phyloP scores from a whole-genome alignment of 129 eudicot genomes.

The Lonicera japonica region DNA sequence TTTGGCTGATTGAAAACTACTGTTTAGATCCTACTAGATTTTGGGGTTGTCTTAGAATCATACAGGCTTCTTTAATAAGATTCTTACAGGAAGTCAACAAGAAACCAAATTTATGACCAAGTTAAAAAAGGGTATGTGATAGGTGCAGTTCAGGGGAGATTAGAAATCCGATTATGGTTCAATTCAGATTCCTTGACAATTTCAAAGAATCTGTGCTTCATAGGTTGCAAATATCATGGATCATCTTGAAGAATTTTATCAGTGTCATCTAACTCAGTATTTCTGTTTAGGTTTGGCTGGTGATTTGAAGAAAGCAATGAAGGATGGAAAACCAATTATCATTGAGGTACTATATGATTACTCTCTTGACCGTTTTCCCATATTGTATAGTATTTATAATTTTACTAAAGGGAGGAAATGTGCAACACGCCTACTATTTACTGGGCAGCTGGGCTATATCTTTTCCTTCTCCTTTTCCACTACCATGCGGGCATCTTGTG shows the following conservation, averaged over 20 bases:
- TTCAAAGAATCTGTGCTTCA: no score
- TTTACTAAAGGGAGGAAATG: neutral
- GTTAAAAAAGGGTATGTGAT: no score
- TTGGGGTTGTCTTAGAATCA: no score
- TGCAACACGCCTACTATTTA: neutral
- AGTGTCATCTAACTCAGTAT: constrained; percentile 6
- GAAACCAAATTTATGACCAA: no score
- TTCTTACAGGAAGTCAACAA: no score
- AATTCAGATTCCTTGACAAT: no score
- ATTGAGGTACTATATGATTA: constrained; percentile 55
- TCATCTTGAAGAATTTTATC: neutral
- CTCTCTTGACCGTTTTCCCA: neutral
- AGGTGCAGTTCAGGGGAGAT: no score
- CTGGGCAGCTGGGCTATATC: neutral
- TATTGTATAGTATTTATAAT: neutral
- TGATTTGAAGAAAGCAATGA: constrained; percentile 99
- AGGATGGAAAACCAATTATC: constrained; percentile 97
- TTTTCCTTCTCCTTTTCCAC: neutral
- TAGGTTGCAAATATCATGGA: no score
- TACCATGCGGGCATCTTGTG: neutral
- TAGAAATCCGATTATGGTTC: no score
- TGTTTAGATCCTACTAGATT: no score
- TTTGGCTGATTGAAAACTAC: no score
- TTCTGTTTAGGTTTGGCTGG: constrained; percentile 80
- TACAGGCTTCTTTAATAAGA: no score